phyloP scores from a whole-genome alignment of 208 protist genomes.

The Trypanosoma congolense region DNA sequence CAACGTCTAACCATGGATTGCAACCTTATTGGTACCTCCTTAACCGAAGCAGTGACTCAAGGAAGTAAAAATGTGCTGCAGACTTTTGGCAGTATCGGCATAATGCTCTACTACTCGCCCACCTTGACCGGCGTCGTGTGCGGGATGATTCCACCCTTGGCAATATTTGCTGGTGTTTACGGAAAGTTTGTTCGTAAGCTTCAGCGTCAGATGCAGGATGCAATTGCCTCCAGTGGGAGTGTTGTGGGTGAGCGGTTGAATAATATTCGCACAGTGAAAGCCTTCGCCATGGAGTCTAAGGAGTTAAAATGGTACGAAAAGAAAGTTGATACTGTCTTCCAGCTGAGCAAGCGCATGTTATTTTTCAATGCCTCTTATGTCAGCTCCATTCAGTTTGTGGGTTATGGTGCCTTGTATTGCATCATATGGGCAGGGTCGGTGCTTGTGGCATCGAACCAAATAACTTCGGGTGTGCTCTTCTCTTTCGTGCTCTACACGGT shows the following conservation, averaged over 20 bases:
- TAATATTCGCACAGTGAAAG: conserved; percentile 76
- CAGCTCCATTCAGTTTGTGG: conserved; percentile 70
- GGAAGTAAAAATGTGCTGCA: conserved; percentile 83
- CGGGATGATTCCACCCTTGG: conserved; percentile 77
- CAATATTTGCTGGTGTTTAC: conserved; percentile 79
- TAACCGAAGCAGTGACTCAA: conserved; percentile 73
- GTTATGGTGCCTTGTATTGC: conserved; percentile 80
- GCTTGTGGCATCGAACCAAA: conserved; percentile 61
- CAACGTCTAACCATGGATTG: conserved; percentile 87
- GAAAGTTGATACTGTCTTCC: conserved; percentile 62
- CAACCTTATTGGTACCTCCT: conserved; percentile 74
- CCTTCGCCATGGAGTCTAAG: conserved; percentile 65
- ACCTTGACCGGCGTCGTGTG: conserved; percentile 74
- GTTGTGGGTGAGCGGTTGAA: conserved; percentile 80
- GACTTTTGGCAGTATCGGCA: conserved; percentile 65
- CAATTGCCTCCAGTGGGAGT: conserved; percentile 67
- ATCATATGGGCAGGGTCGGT: conserved; percentile 86
- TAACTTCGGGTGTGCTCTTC: conserved; percentile 81
- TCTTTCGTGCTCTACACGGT: conserved; percentile 90
- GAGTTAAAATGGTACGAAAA: conserved; percentile 71
- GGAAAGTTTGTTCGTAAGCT: conserved; percentile 73
- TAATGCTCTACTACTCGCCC: conserved; percentile 89
- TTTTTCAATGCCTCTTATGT: conserved; percentile 73
- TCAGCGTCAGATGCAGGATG: conserved; percentile 78
- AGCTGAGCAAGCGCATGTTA: conserved; percentile 67